Conservation (phyloP, 2,329 filamentous ascomycete species). For the Fusarium sp. region DNA sequence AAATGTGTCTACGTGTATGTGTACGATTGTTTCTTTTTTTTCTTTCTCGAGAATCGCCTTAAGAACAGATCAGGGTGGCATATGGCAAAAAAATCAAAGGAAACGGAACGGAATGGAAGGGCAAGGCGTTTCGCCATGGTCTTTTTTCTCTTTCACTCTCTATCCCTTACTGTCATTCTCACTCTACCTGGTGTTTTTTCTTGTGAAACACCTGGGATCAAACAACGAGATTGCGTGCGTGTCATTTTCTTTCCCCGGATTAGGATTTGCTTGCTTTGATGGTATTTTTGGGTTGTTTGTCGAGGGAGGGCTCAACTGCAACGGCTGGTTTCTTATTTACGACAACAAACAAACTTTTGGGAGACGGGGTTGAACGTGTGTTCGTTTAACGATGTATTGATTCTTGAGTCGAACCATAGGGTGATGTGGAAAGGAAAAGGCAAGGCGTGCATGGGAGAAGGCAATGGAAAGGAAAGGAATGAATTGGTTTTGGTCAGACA, state of each 20-base stretch:
- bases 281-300: slow-evolving; percentile 46
- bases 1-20: slow-evolving; percentile 53
- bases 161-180: slow-evolving; percentile 31
- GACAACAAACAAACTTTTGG: slow-evolving; percentile 34
- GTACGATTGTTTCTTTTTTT: slow-evolving; percentile 54
- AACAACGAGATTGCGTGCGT: slow-evolving; percentile 44
- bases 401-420: slow-evolving; percentile 37
- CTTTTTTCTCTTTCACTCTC: slow-evolving; percentile 40
- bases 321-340: slow-evolving; percentile 44
- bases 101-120: slow-evolving; percentile 34
- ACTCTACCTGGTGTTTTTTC: slow-evolving; percentile 32
- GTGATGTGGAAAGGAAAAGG: slow-evolving; percentile 34
- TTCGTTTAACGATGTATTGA: slow-evolving; percentile 48
- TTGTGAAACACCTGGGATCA: slow-evolving; percentile 32
- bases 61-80: slow-evolving; percentile 50
- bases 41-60: slow-evolving; percentile 50
- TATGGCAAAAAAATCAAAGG: slow-evolving; percentile 36
- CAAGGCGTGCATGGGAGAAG: slow-evolving; percentile 35
- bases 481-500: slow-evolving; percentile 32
- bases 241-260: slow-evolving; percentile 40
- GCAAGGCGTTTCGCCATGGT: slow-evolving; percentile 43
- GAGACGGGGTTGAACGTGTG: slow-evolving; percentile 41
- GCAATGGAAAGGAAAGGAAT: slow-evolving; percentile 36
- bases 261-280: slow-evolving; percentile 46
- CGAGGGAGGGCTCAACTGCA: slow-evolving; percentile 44